Evolutionary conservation across 179 eudicot genomes (phyloP), one percentile per base, ranked within the genome.

Genomic region (Spergularia azorica): DNA sequence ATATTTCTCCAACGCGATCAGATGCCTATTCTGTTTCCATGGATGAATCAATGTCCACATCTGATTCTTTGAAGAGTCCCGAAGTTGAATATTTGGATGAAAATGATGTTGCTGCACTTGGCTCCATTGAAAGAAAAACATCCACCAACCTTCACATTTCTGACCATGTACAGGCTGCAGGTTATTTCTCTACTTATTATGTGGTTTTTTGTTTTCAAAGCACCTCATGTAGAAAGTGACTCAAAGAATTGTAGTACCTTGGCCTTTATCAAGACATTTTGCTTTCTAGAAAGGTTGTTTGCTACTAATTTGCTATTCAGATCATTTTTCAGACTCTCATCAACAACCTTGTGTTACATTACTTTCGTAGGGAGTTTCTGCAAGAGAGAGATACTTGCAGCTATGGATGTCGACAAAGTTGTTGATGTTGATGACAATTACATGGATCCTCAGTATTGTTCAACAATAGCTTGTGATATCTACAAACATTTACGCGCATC

Each of bases 381-480:
- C 88, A 90, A 89, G 83, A 84, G 92, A 79, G 96, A 89, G 63
- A 80, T 83, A 65, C 84, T 86, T 62, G 67, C 81, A 9, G 87
- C 86, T 5, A 79, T 86, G 77, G 90, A 81, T 14, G 70, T 41
- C 41, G 90, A 90, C 6, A 73, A 81, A 58, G 83, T 90, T 73
- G 87, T 87, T 61, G 79, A 91, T 74, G 79, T 95, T 71, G 98
- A 95, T 87, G 85, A 87, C 66, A 86, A 88, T 81, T 71, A 86
- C 67, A 67, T 64, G 79, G 97, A 95, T 70, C 98, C 98, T 57
- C 98, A 95, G 83, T 71, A 88, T 55, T 95, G 98, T 84, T 89
- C 98, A 26, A 88, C 95, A 63, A 86, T 93, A 79, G 97, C 97
- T 57, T 91, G 97, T 74, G 98, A 95, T 80, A 95, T 95, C 59